These are phyloP conservation scores for Raphanus hybrid DNA, from an alignment of 441 rosid genomes.

Conservation along the genomic window DNA sequence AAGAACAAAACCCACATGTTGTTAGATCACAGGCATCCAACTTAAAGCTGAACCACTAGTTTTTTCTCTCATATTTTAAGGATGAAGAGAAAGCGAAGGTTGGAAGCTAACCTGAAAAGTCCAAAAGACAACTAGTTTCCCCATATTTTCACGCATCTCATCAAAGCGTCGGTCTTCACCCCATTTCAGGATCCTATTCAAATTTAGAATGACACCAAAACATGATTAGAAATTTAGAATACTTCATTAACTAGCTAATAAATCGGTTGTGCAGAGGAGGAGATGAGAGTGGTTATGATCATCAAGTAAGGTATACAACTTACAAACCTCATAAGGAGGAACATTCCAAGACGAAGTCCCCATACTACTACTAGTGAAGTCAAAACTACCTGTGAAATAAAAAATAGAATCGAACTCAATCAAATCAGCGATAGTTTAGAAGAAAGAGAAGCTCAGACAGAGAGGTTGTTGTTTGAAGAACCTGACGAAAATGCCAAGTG, in stretches of 20 bases:
- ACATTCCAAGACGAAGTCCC: conserved; percentile 89
- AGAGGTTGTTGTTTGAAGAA: conserved; percentile 14
- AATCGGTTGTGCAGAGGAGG: conserved; percentile 7
- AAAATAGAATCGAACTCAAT: neutral
- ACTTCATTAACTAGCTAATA: neutral
- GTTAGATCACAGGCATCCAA: conserved; percentile 22
- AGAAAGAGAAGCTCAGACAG: neutral
- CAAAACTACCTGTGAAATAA: conserved; percentile 61
- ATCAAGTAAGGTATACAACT: neutral
- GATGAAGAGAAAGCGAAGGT: neutral
- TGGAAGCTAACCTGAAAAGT: conserved; percentile 65
- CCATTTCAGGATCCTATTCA: conserved; percentile 84
- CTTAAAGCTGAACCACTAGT: neutral
- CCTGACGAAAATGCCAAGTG: conserved; percentile 93
- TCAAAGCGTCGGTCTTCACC: conserved; percentile 93
- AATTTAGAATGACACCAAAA: too few species aligned
- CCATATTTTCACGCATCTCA: conserved; percentile 78
- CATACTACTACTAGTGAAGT: conserved; percentile 72
- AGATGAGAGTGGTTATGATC: neutral
- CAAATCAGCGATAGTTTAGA: too few species aligned
- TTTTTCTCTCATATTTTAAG: neutral
- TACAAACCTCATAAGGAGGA: conserved; percentile 80
- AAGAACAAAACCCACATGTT: conserved; percentile 12
- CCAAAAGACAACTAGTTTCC: conserved; percentile 82
- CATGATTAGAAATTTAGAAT: too few species aligned